Evolutionary conservation across 1,284 basidiomycete genomes (phyloP).

Genomic region (Marasmius oreades): DNA sequence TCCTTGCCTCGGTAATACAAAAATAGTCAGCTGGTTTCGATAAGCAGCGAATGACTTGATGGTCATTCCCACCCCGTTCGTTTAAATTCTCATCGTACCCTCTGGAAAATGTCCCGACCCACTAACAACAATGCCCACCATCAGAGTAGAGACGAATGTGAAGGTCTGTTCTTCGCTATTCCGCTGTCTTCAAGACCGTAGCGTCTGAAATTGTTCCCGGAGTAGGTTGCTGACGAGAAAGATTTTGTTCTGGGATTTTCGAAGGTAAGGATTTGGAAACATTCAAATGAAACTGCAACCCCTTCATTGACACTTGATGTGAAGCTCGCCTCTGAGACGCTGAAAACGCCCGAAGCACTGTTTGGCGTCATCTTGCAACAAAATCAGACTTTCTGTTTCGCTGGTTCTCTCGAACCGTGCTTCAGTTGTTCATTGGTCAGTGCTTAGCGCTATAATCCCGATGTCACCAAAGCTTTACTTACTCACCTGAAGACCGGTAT

Average conservation of each 20-base stretch:
- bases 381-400: background rate
- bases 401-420: background rate
- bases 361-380: background rate
- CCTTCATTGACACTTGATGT: no score
- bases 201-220: background rate
- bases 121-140: background rate
- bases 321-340: background rate
- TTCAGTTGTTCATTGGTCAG: background rate
- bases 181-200: no score
- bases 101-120: background rate
- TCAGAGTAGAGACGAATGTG: constrained; percentile 2
- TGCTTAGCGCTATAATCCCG: background rate
- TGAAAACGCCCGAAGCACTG: background rate
- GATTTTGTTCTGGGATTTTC: background rate
- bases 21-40: no score
- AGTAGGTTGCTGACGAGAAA: background rate
- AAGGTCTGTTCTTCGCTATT: background rate
- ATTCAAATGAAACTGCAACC: no score
- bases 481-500: background rate
- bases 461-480: background rate
- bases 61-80: background rate
- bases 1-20: no score
- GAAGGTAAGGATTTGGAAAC: background rate
- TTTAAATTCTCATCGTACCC: background rate
- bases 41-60: no score